These are phyloP conservation scores for Mucor sp. DNA, from an alignment of 371 early-diverging fungal species.

Conservation along the genomic window DNA sequence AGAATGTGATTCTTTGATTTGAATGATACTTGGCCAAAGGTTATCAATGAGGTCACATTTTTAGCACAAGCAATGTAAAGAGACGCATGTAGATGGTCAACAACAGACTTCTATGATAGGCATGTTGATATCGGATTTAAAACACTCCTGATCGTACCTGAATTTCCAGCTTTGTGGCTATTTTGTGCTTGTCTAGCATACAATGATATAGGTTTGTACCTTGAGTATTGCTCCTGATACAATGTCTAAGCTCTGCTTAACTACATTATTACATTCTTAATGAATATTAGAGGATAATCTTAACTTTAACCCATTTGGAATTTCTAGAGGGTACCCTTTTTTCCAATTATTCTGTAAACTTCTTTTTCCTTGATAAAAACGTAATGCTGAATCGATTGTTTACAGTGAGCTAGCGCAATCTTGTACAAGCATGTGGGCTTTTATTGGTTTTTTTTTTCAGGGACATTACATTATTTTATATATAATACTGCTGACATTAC, in stretches of 20 bases:
- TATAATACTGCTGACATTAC: background rate
- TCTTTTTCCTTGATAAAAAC: background rate
- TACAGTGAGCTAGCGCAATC: background rate
- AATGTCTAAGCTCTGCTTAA: background rate
- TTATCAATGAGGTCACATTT: background rate
- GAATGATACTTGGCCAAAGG: background rate
- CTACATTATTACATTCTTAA: background rate
- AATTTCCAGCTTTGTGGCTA: background rate
- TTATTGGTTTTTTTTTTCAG: background rate
- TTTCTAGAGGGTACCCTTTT: background rate
- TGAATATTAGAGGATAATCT: background rate
- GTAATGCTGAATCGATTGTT: background rate
- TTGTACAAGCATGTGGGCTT: background rate
- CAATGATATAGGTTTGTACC: background rate
- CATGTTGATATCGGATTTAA: background rate
- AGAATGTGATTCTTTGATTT: background rate
- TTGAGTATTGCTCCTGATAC: background rate
- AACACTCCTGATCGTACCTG: background rate
- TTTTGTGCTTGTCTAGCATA: background rate
- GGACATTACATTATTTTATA: background rate
- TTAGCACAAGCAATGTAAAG: background rate
- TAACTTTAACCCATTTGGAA: background rate
- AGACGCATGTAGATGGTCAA: background rate
- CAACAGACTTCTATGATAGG: background rate
- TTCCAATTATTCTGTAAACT: background rate